Evolutionary conservation across 2,329 filamentous ascomycete genomes (phyloP), one percentile per base, ranked within the genome.

Genomic region (Catunica adiposa): DNA sequence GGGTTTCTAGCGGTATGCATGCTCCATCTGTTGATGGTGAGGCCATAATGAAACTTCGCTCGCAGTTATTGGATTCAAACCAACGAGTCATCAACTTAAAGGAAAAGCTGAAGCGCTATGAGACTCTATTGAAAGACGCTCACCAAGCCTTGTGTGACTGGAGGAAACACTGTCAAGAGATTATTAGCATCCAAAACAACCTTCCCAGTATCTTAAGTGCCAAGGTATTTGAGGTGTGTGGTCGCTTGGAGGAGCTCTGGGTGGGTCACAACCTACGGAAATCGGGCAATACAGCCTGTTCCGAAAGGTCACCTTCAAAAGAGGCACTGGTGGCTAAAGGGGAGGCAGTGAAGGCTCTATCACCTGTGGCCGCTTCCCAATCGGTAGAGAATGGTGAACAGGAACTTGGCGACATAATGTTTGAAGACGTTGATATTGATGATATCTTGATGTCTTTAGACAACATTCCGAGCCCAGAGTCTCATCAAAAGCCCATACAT

Each of bases 1-100:
- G 20, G 14, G 38, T 1, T 31, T 29, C 44, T n/a, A n/a, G n/a
- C n/a, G n/a, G n/a, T n/a, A n/a, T n/a, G n/a, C n/a, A n/a, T n/a
- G n/a, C n/a, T n/a, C n/a, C n/a, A n/a, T 34, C 29, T 11, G 29
- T 34, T 34, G 29, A 34, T n/a, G n/a, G n/a, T 15, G 51, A 51
- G 20, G 11, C 47, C 14, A 40, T 29, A 20, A 26, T 23, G 23
- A 54, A 44, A 23, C 29, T 57, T 7, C 11, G 17, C 7, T 29
- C 23, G 14, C 23, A 58, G 15, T 51, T 59, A 4, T 15, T 47
- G 20, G 47, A 59, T 22, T 57, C 59, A 17, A 59, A 60, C 40
- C 59, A 59, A 47, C 47, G 59, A 25, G 55, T 60, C n/a, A 52
- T 57, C 37, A 58, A 59, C 46, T 53, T 60, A 15, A 56, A 57